Base-by-base conservation (phyloP, 306 rosid genomes). In the Glycyrrhiza uralensis region DNA sequence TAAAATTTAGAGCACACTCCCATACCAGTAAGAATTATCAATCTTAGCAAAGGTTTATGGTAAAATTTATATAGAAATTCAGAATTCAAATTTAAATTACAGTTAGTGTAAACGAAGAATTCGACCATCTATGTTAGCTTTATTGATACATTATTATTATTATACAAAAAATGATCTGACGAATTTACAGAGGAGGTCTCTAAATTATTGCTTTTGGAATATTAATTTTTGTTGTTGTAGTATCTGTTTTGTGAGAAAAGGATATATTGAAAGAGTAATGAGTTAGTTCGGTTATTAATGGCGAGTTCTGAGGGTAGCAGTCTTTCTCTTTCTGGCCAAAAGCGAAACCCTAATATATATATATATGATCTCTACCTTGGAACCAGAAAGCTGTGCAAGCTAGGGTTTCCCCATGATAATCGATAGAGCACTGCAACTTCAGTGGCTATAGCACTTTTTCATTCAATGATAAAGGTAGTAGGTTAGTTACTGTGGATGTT, bases 401-500 rank as follows among this genome's bases (percentile, higher is more conserved):
- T 84, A 78, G 85, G 89, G 85, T 80, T 90, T 82, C 54, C 42
- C 54, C 42, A 14, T 74, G 28, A 38, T 41, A 19, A 76, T 80
- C 77, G 76, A 76, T 80, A 75, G 76, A 79, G 9, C 17, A 7
- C 93, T 72, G 82, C 70, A 69, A 69, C 76, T 70, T 76, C 58
- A 76, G 78, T n/a, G n/a, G n/a, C n/a, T n/a, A n/a, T 84, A 67
- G 69, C 74, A 79, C 81, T 78, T 86, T 75, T 84, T 60, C 80
- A 78, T 61, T 61, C 50, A 61, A 61, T 61, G 67, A 61, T 79
- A 18, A 18, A 41, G 68, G 55, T 72, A 29, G 80, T 23, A 56
- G 69, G 70, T 75, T 74, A 35, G 76, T 60, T 64, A 64, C 88
- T 86, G 87, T 72, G 64, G 87, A 80, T 83, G 90, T 86, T 83